These are phyloP conservation scores for Tetraselmis striata DNA, from an alignment of 139 green algal species.

Conservation along the genomic window DNA sequence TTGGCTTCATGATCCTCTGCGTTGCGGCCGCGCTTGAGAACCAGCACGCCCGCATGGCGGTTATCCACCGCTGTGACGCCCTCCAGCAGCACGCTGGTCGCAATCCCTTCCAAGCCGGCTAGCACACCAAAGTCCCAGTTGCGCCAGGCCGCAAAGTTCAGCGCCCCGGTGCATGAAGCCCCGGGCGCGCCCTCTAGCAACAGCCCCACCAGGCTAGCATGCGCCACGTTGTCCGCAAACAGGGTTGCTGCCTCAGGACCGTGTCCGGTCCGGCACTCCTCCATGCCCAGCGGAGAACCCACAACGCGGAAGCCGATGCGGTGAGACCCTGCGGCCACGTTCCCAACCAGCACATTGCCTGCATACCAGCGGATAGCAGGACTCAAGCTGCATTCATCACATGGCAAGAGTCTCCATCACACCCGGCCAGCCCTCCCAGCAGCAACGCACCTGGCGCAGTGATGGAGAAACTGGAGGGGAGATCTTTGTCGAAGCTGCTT, in stretches of 20 bases:
- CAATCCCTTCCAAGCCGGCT: background rate
- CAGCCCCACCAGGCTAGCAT: constrained; percentile 8
- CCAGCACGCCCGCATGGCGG: constrained; percentile 1
- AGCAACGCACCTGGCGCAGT: background rate
- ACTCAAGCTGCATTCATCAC: no score
- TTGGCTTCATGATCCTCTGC: background rate
- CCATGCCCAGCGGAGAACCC: background rate
- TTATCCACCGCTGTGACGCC: constrained; percentile 6
- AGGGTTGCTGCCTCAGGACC: no score
- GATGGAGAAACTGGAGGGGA: constrained; percentile 3
- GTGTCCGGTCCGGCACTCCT: background rate
- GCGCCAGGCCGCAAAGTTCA: background rate
- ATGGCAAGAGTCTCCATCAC: no score
- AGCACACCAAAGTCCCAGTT: constrained; percentile 22
- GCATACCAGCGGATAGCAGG: no score
- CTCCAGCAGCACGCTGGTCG: background rate
- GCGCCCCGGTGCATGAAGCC: background rate
- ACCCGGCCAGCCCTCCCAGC: no score
- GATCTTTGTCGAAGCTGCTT: background rate
- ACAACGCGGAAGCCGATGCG: constrained; percentile 11
- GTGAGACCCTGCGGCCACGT: constrained; percentile 15
- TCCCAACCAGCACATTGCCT: constrained; percentile 1
- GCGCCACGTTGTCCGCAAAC: constrained; percentile 6
- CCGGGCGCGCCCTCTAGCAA: background rate
- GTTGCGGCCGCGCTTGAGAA: background rate